These are phyloP conservation scores for Macrocybe sp. DNA, from an alignment of 1,284 basidiomycete species.

Conservation along the genomic window DNA sequence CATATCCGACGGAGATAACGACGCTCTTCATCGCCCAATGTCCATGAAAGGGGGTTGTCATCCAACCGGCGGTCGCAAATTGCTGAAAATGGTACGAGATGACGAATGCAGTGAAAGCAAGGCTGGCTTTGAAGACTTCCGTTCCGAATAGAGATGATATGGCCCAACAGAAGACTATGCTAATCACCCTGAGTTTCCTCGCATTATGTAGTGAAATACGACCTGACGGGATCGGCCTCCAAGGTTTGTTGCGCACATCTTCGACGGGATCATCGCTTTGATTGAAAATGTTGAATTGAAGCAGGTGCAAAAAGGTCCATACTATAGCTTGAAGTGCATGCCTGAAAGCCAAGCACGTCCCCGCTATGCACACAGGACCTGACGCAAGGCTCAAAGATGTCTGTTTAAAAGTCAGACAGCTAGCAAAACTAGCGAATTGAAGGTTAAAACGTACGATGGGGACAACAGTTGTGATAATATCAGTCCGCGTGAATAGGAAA, in stretches of 20 bases:
- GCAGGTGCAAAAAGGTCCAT: slow-evolving; percentile 41
- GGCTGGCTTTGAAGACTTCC: slow-evolving; percentile 18
- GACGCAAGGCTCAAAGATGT: slow-evolving; percentile 14
- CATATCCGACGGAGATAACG: slow-evolving; percentile 28
- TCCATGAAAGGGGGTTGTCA: slow-evolving; percentile 16
- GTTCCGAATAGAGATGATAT: slow-evolving; percentile 23
- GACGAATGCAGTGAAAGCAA: slow-evolving; percentile 23
- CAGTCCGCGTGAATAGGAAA: slow-evolving; percentile 27
- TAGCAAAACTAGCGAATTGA: neutral
- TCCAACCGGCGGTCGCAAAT: too few species aligned
- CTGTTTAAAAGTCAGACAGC: neutral
- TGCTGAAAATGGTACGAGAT: slow-evolving; percentile 30
- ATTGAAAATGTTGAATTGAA: slow-evolving; percentile 42
- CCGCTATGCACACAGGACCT: slow-evolving; percentile 12
- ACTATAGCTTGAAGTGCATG: slow-evolving; percentile 18
- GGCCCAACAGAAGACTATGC: slow-evolving; percentile 25
- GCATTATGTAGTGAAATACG: slow-evolving; percentile 31
- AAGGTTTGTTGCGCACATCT: slow-evolving; percentile 38
- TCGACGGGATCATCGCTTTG: slow-evolving; percentile 34
- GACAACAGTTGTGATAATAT: slow-evolving; percentile 27
- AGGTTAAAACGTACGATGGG: slow-evolving; percentile 21
- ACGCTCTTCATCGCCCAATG: slow-evolving; percentile 31
- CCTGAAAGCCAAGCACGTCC: slow-evolving; percentile 3
- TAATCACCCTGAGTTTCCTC: slow-evolving; percentile 28
- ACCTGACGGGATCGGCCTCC: slow-evolving; percentile 38